A percentile compares a stretch with the other conserved stretches of the same genome.
Evolutionary conservation across 176 grass and related monocot species (phyloP).

Genomic region (Aegilops tauschii): DNA sequence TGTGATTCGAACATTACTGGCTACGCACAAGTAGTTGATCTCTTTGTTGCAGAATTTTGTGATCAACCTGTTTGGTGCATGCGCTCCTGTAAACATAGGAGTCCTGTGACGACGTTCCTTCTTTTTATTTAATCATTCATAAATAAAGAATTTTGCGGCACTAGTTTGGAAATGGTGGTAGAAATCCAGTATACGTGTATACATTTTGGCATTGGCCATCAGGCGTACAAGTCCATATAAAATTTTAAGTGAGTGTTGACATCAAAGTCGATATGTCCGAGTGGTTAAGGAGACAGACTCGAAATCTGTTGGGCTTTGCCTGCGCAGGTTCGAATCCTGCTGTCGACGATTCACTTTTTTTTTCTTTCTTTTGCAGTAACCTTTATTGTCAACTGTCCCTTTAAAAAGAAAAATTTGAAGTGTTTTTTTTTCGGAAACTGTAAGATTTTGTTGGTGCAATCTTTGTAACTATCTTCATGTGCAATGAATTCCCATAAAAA

Average conservation of each 20-base stretch:
- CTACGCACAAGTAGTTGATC: neutral
- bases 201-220: neutral
- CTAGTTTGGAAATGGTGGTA: neutral
- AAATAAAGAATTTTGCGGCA: neutral
- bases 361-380: too few relatives aligned
- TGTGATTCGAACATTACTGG: neutral
- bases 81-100: neutral
- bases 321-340: conserved; percentile 69
- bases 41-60: neutral
- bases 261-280: conserved; percentile 66
- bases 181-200: neutral
- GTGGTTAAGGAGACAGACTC: conserved; percentile 97
- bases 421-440: too few relatives aligned
- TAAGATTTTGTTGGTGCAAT: too few relatives aligned
- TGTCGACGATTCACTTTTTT: conserved; percentile 22
- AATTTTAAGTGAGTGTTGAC: fast-evolving
- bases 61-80: neutral
- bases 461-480: too few relatives aligned
- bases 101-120: too few relatives aligned
- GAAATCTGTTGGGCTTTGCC: conserved; percentile 59
- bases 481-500: too few relatives aligned
- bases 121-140: neutral
- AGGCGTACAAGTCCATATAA: fast-evolving
- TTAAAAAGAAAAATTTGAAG: too few relatives aligned
- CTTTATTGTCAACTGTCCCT: too few relatives aligned